A percentile compares a stretch with the other conserved stretches of the same genome.
These are phyloP conservation scores for Alternaria novae-zelandiae DNA, from an alignment of 2,329 filamentous ascomycete genomes.

Conservation along the genomic window DNA sequence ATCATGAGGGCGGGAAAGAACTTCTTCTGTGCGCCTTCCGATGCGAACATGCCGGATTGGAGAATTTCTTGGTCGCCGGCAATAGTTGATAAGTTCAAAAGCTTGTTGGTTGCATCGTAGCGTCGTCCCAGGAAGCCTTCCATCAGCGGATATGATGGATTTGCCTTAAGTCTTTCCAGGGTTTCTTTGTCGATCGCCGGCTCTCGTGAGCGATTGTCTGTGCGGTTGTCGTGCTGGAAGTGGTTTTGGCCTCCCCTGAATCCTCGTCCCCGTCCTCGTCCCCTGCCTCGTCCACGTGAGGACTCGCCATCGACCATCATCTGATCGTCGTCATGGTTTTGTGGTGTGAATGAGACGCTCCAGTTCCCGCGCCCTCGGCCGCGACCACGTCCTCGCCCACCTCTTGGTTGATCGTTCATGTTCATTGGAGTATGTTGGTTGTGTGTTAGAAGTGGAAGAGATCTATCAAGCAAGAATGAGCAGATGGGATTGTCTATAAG, in stretches of 20 bases:
- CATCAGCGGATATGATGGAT: slow-evolving; percentile 65
- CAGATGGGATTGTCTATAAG: slow-evolving; percentile 4
- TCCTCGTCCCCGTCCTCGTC: slow-evolving; percentile 25
- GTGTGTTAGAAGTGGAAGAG: neutral
- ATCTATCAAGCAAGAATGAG: slow-evolving; percentile 1
- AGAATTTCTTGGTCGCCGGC: slow-evolving; percentile 74
- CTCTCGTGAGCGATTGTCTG: slow-evolving; percentile 69
- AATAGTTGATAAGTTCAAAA: slow-evolving; percentile 83
- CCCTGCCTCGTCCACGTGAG: slow-evolving; percentile 20
- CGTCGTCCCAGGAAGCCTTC: slow-evolving; percentile 74
- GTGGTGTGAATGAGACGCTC: slow-evolving; percentile 4
- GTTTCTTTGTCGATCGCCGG: slow-evolving; percentile 62
- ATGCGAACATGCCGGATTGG: slow-evolving; percentile 77
- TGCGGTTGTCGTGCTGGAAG: slow-evolving; percentile 52
- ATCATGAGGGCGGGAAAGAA: slow-evolving; percentile 92
- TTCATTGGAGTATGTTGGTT: slow-evolving; percentile 3
- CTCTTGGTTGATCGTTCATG: slow-evolving; percentile 14
- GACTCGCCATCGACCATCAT: slow-evolving; percentile 20
- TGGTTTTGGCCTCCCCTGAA: slow-evolving; percentile 18
- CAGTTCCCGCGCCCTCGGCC: slow-evolving; percentile 16
- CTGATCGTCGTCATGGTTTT: slow-evolving; percentile 17
- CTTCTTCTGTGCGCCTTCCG: slow-evolving; percentile 75
- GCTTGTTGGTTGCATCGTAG: slow-evolving; percentile 73
- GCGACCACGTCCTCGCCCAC: slow-evolving; percentile 28
- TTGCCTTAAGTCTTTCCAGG: slow-evolving; percentile 17